Base-by-base conservation (phyloP, 2,329 filamentous ascomycete genomes). In the Botrytis byssoidea region DNA sequence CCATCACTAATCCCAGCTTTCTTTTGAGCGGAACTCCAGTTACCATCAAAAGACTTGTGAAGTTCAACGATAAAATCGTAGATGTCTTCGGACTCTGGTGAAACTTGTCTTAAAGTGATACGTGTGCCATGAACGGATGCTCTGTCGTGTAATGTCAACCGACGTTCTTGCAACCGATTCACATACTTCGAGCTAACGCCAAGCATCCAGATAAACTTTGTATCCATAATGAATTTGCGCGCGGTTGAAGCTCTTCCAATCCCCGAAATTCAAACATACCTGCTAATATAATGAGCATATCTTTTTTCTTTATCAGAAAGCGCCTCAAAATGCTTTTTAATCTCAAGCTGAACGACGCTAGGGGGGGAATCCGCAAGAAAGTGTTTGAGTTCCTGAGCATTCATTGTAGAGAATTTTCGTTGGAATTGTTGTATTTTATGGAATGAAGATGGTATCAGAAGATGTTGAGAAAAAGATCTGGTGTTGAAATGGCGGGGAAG, bases 341-440 rank as follows among this genome's bases (percentile, higher is more conserved):
- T 96, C 82, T 94, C 91, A 68, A 99, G 89, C 66, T 91, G 90
- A 74, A 98, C 95, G 73, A 98, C 90, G 67, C 91, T 92, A 1
- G 96, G 96, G 64, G 96, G 96, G 76, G 92, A 91, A 83, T 99
- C 96, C 65, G 96, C 95, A 75, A 97, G 88, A 83, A 97, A 98
- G 81, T 97, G 92, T 82, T 86, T 85, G 76, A 91, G 85, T 76
- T 91, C 89, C 77, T 87, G 83, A 74, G 87, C 83, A 78, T 89
- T 85, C 88, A 91, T 90, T 9, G 74, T 78, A 40, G 61, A 73
- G 73, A 79, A 68, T 64, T 79, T 75, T 69, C 74, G 65, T 74
- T 77, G 77, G 42, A 77, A 74, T 73, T 68, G 75, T 51, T 72
- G 73, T 37, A 78, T 68, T 75, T 75, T 77, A 69, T 73, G 76